Evolutionary conservation across 495 filamentous ascomycete genomes (phyloP), one percentile per base, ranked within the genome.

Genomic region (Tuber magnatum): DNA sequence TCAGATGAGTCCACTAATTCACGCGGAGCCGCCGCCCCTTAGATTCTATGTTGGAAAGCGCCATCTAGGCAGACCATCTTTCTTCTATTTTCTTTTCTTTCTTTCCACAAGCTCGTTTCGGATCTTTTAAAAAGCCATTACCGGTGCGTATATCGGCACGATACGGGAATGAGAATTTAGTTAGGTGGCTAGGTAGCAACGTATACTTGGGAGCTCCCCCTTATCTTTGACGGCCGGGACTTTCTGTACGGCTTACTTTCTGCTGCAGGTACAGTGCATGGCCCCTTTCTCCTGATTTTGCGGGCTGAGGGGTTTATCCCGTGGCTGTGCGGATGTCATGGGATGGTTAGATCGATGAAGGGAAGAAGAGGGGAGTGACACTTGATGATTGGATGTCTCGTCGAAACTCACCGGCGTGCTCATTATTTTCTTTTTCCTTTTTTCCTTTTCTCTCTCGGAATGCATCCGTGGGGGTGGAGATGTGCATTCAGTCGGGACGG

Each of bases 241-340:
- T 65, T 65, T 28, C 56, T 65, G 56, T 65, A 65, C 56, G 56
- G 28, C 56, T 65, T 65, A 65, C 28, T 35, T 65, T 65, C 14
- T 18, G 28, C 56, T 65, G 56, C 56, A 65, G 28, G 56, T 65
- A 65, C 56, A 65, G 56, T 65, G 35, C 56, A 65, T 65, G 56
- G 6, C 56, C 56, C 56, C 56, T 65, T 65, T 35, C 56, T 35
- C 56, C 56, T 65, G 56, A 28, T 2, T 20, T 65, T 35, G 56
- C 32, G 14, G 14, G 56, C 3, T 28, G 56, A 8, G 32, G 56
- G 3, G 14, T 32, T 65, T 65, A 32, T 35, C 56, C 28, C 28
- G 56, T 65, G 56, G 56, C 32, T 32, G 56, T 65, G 16, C 28
- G 6, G 28, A 35, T 20, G 56, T 35, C 28, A 20, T 35, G 28